Evolutionary conservation across 495 filamentous ascomycete species (phyloP).

Genomic region (Mytilinidion resinicola): DNA sequence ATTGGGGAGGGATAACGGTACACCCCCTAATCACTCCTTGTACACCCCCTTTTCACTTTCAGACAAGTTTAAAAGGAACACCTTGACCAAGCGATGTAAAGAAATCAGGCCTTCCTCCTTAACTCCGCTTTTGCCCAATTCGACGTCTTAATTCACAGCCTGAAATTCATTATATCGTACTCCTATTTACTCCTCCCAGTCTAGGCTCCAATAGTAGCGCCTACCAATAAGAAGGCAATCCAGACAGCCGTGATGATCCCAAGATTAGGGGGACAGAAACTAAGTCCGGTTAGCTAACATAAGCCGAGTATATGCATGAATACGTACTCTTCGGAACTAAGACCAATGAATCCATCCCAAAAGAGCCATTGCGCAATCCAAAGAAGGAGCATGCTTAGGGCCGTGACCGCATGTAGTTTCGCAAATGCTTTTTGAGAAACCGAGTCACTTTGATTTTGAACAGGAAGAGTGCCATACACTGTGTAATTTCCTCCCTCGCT

Average conservation of each 20-base stretch:
- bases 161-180: no score
- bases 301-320: not conserved
- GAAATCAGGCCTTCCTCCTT: no score
- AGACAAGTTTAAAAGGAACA: no score
- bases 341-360: conserved; percentile 3
- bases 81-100: no score
- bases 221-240: not conserved
- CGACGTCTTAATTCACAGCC: no score
- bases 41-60: no score
- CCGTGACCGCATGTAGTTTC: not conserved
- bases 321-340: conserved; percentile 1
- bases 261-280: conserved; percentile 4
- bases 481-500: not conserved
- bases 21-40: no score
- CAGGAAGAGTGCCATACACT: conserved; percentile 1
- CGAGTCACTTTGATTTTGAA: not conserved
- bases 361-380: conserved; percentile 8
- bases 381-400: conserved; percentile 1
- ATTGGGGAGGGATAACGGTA: no score
- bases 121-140: no score
- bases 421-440: not conserved
- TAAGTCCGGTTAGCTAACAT: not conserved
- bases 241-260: conserved; percentile 1
- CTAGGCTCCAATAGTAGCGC: not conserved
- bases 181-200: no score